phyloP scores from a whole-genome alignment of 495 filamentous ascomycete genomes.

The Cercophora sp. region DNA sequence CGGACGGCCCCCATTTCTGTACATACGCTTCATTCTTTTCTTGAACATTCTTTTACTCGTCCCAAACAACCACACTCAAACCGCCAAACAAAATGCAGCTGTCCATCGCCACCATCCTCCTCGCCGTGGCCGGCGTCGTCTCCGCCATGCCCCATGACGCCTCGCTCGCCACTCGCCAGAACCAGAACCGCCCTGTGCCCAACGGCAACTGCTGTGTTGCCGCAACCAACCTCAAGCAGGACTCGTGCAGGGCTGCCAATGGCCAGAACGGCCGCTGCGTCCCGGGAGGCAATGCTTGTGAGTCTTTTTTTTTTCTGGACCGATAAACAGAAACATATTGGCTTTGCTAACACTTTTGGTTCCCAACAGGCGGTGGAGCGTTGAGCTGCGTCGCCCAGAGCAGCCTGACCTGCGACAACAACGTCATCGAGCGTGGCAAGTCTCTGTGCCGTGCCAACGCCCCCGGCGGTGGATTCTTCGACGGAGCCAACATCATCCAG shows the following conservation, averaged over 20 bases:
- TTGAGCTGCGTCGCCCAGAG: conserved; percentile 26
- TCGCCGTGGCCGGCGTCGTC: conserved; percentile 18
- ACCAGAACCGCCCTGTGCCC: conserved; percentile 28
- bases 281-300: conserved; percentile 25
- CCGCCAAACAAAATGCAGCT: conserved; percentile 20
- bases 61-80: not conserved
- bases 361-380: conserved; percentile 12
- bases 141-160: conserved; percentile 14
- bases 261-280: conserved; percentile 25
- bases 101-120: conserved; percentile 18
- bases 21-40: not conserved
- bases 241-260: conserved; percentile 25
- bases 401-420: conserved; percentile 21
- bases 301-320: not conserved
- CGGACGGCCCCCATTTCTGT: conserved; percentile 3
- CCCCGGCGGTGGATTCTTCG: conserved; percentile 16
- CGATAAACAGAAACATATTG: too few relatives aligned
- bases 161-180: conserved; percentile 20
- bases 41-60: not conserved
- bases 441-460: conserved; percentile 22
- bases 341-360: not conserved
- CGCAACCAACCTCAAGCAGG: conserved; percentile 30
- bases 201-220: conserved; percentile 30
- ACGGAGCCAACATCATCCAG: conserved; percentile 20
- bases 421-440: conserved; percentile 26